Conservation (phyloP, 169 alveolate species). For the Eimeria sp. region DNA sequence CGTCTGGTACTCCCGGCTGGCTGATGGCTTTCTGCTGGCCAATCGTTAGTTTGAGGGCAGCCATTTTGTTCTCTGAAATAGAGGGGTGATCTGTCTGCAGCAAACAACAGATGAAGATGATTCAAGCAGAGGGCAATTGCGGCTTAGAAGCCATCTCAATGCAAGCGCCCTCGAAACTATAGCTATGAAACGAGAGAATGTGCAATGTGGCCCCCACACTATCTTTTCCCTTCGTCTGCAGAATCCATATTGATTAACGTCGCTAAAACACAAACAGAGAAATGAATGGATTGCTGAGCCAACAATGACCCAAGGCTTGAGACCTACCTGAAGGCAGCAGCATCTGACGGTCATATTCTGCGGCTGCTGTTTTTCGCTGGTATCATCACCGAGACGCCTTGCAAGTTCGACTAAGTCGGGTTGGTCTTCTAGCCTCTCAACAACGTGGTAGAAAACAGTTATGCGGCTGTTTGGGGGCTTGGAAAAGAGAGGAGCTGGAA, state of each 20-base stretch:
- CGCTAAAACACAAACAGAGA: neutral
- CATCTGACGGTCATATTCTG: slow-evolving; percentile 56
- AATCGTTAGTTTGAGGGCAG: slow-evolving; percentile 30
- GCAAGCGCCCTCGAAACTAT: neutral
- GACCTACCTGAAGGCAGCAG: slow-evolving; percentile 51
- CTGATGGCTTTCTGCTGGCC: slow-evolving; percentile 31
- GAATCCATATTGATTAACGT: neutral
- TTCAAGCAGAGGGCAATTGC: neutral
- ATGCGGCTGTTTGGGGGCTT: slow-evolving; percentile 72
- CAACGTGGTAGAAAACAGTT: slow-evolving; percentile 67
- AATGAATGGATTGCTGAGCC: neutral
- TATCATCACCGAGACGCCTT: slow-evolving; percentile 53
- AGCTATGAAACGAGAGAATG: neutral
- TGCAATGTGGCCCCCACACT: neutral
- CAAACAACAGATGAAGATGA: neutral
- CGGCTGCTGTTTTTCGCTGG: slow-evolving; percentile 30
- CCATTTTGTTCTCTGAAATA: slow-evolving; percentile 12
- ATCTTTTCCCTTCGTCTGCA: neutral
- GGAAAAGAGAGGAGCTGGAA: slow-evolving; percentile 29
- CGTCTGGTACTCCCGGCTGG: slow-evolving; percentile 70
- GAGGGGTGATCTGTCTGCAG: slow-evolving; percentile 74
- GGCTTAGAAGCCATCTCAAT: neutral
- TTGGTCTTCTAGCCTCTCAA: slow-evolving; percentile 68
- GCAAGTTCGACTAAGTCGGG: slow-evolving; percentile 71
- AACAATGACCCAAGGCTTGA: neutral